Base-by-base conservation (phyloP, 768 basidiomycete species). In the Tulasnella sp. region DNA sequence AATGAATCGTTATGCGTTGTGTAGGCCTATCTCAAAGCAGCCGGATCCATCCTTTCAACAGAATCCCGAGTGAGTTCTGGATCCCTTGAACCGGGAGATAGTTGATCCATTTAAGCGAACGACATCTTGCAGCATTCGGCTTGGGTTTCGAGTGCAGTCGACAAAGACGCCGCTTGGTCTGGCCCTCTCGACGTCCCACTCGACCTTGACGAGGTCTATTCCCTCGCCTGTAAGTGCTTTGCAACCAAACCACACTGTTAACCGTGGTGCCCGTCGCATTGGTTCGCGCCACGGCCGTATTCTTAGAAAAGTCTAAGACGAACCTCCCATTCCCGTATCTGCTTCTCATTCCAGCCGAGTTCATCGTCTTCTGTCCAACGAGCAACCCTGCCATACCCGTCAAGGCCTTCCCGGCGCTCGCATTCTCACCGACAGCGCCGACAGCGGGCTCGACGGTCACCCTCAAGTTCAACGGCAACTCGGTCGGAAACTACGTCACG, bases 1-100 rank as follows among this genome's bases (percentile, higher is more conserved):
- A n/a, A n/a, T n/a, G n/a, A n/a, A n/a, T n/a, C n/a, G n/a, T n/a
- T n/a, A n/a, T n/a, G n/a, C n/a, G n/a, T n/a, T n/a, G n/a, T 38
- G 15, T 7, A 38, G 68, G 75, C 71, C 22, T 79, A 78, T 66
- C 66, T 80, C 22, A 78, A 78, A 2, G 75, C 77, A 12, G 77
- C 79, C 4, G 83, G 75, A 1, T 75, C 74, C n/a, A 85, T 88
- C 63, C 72, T 85, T 48, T 71, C 79, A 15, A 77, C 76, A 54
- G 81, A 86, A 66, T 75, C 81, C 19, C 76, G 82, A 38, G 85
- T 59, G 34, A 38, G 34, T 38, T 7, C 5, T 38, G 5, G 34
- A 38, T 38, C 15, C 15, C 5, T 7, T 38, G 7, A 38, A 7
- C 34, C 7, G 7, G 34, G 15, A 38, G 34, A 15, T 7, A 38